These are phyloP conservation scores for Neoscytalidium dimidiatum DNA, from an alignment of 2,329 filamentous ascomycete genomes.

Conservation along the genomic window DNA sequence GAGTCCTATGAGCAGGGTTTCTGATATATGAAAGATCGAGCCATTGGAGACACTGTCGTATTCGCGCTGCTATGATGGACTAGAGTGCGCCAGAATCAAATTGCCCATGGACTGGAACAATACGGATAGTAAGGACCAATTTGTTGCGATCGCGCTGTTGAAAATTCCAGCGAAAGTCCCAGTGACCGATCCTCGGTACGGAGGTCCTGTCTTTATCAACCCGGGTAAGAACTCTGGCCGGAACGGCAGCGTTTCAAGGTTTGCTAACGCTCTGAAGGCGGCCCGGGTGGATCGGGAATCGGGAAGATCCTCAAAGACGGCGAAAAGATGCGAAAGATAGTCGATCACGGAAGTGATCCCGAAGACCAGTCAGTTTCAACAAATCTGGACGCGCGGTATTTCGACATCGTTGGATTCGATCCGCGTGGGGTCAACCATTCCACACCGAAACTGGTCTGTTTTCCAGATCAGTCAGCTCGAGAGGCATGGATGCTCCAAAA, in stretches of 20 bases:
- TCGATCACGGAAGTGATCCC: neutral
- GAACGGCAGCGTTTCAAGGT: too few species aligned
- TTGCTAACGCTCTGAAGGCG: neutral
- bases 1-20: too few species aligned
- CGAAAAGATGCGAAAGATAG: neutral
- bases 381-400: slow-evolving; percentile 22
- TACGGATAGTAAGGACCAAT: too few species aligned
- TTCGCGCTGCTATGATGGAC: too few species aligned
- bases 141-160: too few species aligned
- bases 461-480: slow-evolving; percentile 27
- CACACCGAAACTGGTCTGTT: slow-evolving; percentile 35
- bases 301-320: neutral
- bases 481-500: neutral
- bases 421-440: slow-evolving; percentile 43
- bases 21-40: too few species aligned
- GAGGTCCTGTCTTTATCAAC: neutral
- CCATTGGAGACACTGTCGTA: too few species aligned
- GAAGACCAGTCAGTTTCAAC: neutral
- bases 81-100: too few species aligned
- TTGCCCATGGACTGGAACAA: too few species aligned
- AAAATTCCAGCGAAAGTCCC: too few species aligned
- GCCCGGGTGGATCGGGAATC: neutral
- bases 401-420: slow-evolving; percentile 46
- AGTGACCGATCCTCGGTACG: neutral
- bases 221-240: too few species aligned